Evolutionary conservation across 768 basidiomycete species (phyloP).

Genomic region (Psilocybe cubensis): DNA sequence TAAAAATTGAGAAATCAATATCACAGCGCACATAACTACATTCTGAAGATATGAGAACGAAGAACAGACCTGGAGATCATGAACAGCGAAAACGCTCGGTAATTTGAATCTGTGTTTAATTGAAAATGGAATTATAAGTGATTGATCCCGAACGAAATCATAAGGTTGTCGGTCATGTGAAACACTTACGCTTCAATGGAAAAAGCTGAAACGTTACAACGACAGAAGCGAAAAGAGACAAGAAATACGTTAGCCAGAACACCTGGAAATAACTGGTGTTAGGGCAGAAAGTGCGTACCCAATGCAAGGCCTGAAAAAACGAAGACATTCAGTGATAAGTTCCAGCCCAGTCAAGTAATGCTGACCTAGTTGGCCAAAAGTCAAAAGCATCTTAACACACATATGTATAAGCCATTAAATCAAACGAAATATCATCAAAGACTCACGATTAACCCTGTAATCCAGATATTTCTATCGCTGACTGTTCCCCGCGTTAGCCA

Average conservation of each 20-base stretch:
- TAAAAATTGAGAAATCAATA: background rate
- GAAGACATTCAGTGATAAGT: background rate
- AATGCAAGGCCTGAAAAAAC: conserved; percentile 37
- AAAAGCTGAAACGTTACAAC: conserved; percentile 42
- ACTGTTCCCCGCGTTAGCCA: conserved; percentile 37
- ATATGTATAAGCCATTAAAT: background rate
- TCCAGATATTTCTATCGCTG: conserved; percentile 55
- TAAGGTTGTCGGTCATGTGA: background rate
- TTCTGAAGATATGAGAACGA: background rate
- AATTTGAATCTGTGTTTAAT: conserved; percentile 42
- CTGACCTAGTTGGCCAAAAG: conserved; percentile 54
- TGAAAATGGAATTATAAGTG: background rate
- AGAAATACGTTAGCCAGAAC: conserved; percentile 2
- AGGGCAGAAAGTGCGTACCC: conserved; percentile 28
- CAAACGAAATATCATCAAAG: background rate
- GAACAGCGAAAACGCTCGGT: conserved; percentile 43
- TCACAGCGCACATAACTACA: background rate
- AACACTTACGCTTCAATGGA: conserved; percentile 49
- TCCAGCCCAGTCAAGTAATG: background rate
- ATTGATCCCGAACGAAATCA: background rate
- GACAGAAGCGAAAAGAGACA: too few relatives aligned
- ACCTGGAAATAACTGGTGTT: background rate
- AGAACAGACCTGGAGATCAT: conserved; percentile 45
- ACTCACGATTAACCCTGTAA: conserved; percentile 59
- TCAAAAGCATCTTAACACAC: conserved; percentile 48